Evolutionary conservation across 1,139 yeast species (phyloP).

Genomic region (Saccharomycopsis hybrid): DNA sequence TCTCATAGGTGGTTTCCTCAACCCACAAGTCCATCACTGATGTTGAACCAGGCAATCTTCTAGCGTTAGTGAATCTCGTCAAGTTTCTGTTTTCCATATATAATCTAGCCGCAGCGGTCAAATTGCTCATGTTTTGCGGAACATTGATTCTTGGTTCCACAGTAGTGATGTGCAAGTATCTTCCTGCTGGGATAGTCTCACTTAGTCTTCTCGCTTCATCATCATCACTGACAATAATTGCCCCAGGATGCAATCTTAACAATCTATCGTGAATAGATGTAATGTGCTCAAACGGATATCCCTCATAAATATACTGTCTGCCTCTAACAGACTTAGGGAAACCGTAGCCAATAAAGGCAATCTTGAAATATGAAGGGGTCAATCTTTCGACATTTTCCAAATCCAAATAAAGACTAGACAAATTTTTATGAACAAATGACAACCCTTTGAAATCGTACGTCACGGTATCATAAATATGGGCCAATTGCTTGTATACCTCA

Average conservation of each 20-base stretch:
- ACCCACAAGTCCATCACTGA: conserved; percentile 80
- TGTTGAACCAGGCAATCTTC: conserved; percentile 70
- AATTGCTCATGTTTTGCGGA: conserved; percentile 30
- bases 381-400: conserved; percentile 68
- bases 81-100: conserved; percentile 69
- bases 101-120: conserved; percentile 53
- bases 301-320: conserved; percentile 76
- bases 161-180: conserved; percentile 63
- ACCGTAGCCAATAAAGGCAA: conserved; percentile 77
- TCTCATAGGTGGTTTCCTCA: conserved; percentile 76
- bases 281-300: conserved; percentile 81
- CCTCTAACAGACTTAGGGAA: conserved; percentile 76
- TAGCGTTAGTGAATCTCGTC: conserved; percentile 60
- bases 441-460: conserved; percentile 75
- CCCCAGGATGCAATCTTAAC: conserved; percentile 74
- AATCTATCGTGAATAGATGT: conserved; percentile 77
- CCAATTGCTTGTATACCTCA: conserved; percentile 68
- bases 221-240: conserved; percentile 64
- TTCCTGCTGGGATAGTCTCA: conserved; percentile 56
- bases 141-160: conserved; percentile 64
- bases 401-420: conserved; percentile 61
- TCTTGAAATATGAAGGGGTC: conserved; percentile 74
- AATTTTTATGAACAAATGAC: conserved; percentile 63
- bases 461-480: conserved; percentile 65
- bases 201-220: conserved; percentile 49